A percentile compares a stretch with the other conserved stretches of the same genome.
Conservation (phyloP, 2,329 filamentous ascomycete genomes). For the Fusarium ambrosium region DNA sequence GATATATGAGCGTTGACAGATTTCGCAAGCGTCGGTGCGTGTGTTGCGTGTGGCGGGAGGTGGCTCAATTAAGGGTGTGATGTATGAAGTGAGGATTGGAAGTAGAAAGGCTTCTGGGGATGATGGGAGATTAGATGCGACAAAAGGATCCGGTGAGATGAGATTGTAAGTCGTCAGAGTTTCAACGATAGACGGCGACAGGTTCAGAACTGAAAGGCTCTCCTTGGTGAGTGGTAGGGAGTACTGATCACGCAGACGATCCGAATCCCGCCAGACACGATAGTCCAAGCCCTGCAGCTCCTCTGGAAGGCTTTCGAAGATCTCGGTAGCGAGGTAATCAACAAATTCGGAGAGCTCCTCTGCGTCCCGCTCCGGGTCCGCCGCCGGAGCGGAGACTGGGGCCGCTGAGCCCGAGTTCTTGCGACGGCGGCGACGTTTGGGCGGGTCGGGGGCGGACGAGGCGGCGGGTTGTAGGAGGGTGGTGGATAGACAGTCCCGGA, state of each 20-base stretch:
- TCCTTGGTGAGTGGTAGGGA: slow-evolving; percentile 68
- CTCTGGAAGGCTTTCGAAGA: slow-evolving; percentile 74
- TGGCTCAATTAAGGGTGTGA: slow-evolving; percentile 67
- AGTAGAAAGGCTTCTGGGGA: slow-evolving; percentile 69
- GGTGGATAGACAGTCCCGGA: slow-evolving; percentile 81
- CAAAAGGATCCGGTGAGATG: slow-evolving; percentile 58
- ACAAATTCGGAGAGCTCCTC: slow-evolving; percentile 85
- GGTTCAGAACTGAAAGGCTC: slow-evolving; percentile 67
- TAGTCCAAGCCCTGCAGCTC: slow-evolving; percentile 74
- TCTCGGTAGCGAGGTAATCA: slow-evolving; percentile 80
- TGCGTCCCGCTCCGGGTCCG: slow-evolving; percentile 54
- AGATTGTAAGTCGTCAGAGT: slow-evolving; percentile 77
- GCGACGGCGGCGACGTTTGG: slow-evolving; percentile 58
- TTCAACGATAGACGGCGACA: slow-evolving; percentile 69
- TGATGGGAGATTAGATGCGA: slow-evolving; percentile 52
- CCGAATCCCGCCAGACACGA: slow-evolving; percentile 59
- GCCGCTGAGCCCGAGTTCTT: slow-evolving; percentile 34
- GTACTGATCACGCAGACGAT: slow-evolving; percentile 67
- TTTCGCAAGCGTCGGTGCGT: slow-evolving; percentile 74
- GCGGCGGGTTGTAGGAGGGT: slow-evolving; percentile 74
- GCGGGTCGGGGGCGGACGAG: slow-evolving; percentile 55
- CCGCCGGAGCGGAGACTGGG: slow-evolving; percentile 24
- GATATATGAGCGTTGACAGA: slow-evolving; percentile 82
- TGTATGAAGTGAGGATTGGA: slow-evolving; percentile 74
- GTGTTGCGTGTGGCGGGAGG: slow-evolving; percentile 75